Evolutionary conservation across 2,329 filamentous ascomycete species (phyloP).

Genomic region (Ophiosphaerella narmari): DNA sequence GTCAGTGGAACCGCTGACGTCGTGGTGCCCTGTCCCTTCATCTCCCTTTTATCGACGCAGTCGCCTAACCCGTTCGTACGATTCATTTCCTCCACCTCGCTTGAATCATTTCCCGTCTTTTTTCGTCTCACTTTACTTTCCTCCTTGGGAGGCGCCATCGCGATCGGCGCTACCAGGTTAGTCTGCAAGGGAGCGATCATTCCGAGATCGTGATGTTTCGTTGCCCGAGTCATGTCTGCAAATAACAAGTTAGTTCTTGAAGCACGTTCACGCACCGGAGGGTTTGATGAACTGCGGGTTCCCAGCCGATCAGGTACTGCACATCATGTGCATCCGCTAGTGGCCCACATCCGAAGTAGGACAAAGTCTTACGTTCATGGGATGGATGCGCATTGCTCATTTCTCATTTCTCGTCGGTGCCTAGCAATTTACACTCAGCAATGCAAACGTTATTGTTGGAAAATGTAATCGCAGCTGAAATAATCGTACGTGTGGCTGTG

Average conservation of each 20-base stretch:
- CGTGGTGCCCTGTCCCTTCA: neutral
- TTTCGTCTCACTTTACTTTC: neutral
- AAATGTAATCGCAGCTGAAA: neutral
- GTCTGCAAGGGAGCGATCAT: neutral
- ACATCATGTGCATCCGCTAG: neutral
- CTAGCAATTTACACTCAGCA: neutral
- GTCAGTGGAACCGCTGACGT: slow-evolving; percentile 1
- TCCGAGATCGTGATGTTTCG: slow-evolving; percentile 1
- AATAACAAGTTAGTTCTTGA: too few relatives aligned
- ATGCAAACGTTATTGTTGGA: neutral
- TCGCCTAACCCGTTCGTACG: neutral
- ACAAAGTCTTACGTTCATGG: too few relatives aligned
- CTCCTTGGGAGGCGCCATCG: slow-evolving; percentile 2
- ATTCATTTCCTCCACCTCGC: too few relatives aligned
- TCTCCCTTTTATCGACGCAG: neutral
- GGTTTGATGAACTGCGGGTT: slow-evolving; percentile 4
- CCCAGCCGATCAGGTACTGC: slow-evolving; percentile 1
- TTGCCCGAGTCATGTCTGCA: neutral
- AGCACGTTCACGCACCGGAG: neutral
- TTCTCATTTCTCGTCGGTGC: neutral
- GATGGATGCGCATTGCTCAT: too few relatives aligned
- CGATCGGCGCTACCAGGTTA: slow-evolving; percentile 2
- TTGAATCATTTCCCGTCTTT: neutral
- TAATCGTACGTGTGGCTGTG: neutral
- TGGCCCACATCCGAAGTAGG: neutral